Evolutionary conservation across 352 stramenopile species (phyloP).

Genomic region (Phytophthora sp.): DNA sequence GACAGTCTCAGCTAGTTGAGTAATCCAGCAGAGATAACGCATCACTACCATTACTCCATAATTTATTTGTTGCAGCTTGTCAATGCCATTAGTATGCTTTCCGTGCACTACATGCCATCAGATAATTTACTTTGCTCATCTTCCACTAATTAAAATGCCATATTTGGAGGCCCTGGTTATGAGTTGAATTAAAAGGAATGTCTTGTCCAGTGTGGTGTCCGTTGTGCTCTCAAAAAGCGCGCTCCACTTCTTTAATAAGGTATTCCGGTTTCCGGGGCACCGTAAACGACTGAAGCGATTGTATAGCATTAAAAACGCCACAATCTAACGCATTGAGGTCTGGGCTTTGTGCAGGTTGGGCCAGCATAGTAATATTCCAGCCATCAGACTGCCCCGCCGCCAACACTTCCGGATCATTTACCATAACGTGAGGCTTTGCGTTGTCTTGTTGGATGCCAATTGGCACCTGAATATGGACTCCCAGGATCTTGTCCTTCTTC

Average conservation of each 20-base stretch:
- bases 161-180: neutral
- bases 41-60: neutral
- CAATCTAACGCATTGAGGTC: neutral
- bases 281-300: neutral
- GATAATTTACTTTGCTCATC: no score
- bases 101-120: no score
- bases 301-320: neutral
- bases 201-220: neutral
- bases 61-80: no score
- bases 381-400: neutral
- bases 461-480: no score
- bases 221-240: neutral
- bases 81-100: no score
- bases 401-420: neutral
- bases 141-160: conserved; percentile 3
- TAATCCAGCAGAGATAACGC: neutral
- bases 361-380: neutral
- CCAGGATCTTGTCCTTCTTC: no score
- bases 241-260: neutral
- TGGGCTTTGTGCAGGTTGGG: neutral
- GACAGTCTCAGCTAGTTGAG: no score
- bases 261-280: neutral
- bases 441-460: conserved; percentile 1
- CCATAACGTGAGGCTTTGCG: neutral
- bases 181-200: neutral